Conservation (phyloP, 2,329 filamentous ascomycete species). For the Colletotrichum lini region DNA sequence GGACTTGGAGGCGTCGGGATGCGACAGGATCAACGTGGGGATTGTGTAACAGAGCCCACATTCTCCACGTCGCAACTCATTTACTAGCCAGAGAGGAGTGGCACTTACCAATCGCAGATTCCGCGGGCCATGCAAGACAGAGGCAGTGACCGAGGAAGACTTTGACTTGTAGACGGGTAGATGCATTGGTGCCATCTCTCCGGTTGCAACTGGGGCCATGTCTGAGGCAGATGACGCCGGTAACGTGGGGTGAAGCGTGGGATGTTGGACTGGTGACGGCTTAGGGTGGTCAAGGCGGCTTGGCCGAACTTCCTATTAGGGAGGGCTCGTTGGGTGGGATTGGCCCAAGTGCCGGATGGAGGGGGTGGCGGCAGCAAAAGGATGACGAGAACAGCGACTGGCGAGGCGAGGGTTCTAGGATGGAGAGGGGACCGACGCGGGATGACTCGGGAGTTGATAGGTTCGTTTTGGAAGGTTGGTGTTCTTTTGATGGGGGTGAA, state of each 20-base stretch:
- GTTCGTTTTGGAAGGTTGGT: constrained; percentile 27
- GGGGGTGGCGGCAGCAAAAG: constrained; percentile 27
- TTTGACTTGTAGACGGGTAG: constrained; percentile 59
- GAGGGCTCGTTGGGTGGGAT: constrained; percentile 38
- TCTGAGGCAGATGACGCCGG: constrained; percentile 47
- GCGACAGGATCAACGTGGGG: constrained; percentile 43
- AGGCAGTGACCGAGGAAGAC: constrained; percentile 63
- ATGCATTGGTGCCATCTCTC: constrained; percentile 60
- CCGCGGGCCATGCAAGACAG: constrained; percentile 70
- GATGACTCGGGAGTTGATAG: constrained; percentile 40
- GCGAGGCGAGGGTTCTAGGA: constrained; percentile 24
- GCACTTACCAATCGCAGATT: constrained; percentile 70
- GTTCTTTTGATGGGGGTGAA: constrained; percentile 20
- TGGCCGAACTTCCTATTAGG: constrained; percentile 44
- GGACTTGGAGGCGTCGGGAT: constrained; percentile 18
- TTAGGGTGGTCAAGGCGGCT: constrained; percentile 40
- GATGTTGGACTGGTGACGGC: constrained; percentile 45
- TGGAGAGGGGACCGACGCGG: constrained; percentile 40
- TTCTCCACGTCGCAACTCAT: constrained; percentile 30
- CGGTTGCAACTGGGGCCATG: constrained; percentile 67
- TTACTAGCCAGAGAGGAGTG: constrained; percentile 11
- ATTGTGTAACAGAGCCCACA: constrained; percentile 50
- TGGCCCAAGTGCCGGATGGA: constrained; percentile 34
- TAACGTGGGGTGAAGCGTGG: constrained; percentile 54
- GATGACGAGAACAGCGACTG: constrained; percentile 15